Conservation (phyloP, 345 rosid species). For the Punica granatum region DNA sequence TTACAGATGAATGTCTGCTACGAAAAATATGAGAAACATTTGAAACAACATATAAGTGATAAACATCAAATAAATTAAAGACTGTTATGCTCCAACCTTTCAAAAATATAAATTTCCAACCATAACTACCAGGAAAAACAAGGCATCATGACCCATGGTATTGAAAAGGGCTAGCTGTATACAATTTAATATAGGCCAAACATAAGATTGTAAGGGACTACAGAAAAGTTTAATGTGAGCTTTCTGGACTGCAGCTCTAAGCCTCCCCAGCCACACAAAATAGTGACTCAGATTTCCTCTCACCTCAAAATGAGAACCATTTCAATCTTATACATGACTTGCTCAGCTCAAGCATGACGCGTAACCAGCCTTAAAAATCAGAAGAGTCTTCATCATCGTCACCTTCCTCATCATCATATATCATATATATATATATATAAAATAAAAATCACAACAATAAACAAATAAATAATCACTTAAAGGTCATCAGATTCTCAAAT, state of each 20-base stretch:
- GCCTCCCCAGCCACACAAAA: background rate
- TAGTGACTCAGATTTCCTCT: background rate
- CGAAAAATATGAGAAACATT: background rate
- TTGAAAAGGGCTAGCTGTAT: background rate
- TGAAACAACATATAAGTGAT: background rate
- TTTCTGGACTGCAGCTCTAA: background rate
- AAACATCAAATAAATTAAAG: background rate
- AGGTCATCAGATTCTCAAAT: background rate
- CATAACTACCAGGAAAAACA: background rate
- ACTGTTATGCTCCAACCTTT: background rate
- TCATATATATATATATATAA: too few relatives aligned
- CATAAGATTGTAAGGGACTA: background rate
- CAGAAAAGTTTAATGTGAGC: background rate
- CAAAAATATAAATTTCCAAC: background rate
- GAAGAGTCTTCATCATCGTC: background rate
- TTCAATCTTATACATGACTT: background rate
- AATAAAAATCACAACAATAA: too few relatives aligned
- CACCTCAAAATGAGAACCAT: background rate
- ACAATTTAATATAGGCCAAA: background rate
- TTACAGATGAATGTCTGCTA: background rate
- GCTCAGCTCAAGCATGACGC: background rate
- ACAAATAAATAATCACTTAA: too few relatives aligned
- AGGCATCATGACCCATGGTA: background rate
- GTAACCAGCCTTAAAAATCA: background rate
- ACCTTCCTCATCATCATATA: background rate